phyloP scores from a whole-genome alignment of 352 stramenopile genomes.

The Phytophthora tubulina region DNA sequence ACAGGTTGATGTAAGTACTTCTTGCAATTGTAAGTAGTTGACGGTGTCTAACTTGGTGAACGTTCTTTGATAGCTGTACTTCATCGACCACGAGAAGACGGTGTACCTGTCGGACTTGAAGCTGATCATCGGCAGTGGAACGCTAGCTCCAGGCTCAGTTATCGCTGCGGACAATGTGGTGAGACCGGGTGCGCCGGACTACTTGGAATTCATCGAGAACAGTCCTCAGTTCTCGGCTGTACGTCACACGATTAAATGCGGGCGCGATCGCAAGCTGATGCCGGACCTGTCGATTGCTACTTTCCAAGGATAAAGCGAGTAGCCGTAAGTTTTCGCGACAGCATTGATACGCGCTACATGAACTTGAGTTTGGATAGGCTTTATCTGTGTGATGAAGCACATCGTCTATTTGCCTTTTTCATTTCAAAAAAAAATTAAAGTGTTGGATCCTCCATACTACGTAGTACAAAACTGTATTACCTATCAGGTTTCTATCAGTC shows the following conservation, averaged over 20 bases:
- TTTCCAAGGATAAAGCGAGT: constrained; percentile 27
- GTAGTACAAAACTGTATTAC: no score
- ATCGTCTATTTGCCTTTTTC: no score
- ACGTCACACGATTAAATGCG: constrained; percentile 33
- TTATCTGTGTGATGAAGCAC: no score
- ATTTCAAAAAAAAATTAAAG: no score
- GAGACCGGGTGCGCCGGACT: constrained; percentile 53
- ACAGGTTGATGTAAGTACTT: constrained; percentile 50
- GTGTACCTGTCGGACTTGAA: constrained; percentile 57
- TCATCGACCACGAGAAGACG: constrained; percentile 65
- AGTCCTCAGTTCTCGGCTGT: constrained; percentile 45
- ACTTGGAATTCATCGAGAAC: constrained; percentile 55
- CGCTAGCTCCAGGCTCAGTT: constrained; percentile 45
- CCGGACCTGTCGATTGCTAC: constrained; percentile 44
- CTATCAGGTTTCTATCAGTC: not conserved
- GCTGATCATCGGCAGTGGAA: constrained; percentile 53
- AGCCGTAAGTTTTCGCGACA: no score
- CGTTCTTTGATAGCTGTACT: constrained; percentile 33
- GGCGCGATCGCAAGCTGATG: constrained; percentile 18
- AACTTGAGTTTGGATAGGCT: not conserved
- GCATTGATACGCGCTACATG: no score
- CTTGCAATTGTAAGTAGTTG: no score
- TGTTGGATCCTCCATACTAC: no score
- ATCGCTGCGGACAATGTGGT: constrained; percentile 61
- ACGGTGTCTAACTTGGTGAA: not conserved